Percentiles rank a stretch among this genome's conserved stretches.
These are phyloP conservation scores for Aureobasidium zeae DNA, from an alignment of 2,329 filamentous ascomycete genomes.

Conservation along the genomic window DNA sequence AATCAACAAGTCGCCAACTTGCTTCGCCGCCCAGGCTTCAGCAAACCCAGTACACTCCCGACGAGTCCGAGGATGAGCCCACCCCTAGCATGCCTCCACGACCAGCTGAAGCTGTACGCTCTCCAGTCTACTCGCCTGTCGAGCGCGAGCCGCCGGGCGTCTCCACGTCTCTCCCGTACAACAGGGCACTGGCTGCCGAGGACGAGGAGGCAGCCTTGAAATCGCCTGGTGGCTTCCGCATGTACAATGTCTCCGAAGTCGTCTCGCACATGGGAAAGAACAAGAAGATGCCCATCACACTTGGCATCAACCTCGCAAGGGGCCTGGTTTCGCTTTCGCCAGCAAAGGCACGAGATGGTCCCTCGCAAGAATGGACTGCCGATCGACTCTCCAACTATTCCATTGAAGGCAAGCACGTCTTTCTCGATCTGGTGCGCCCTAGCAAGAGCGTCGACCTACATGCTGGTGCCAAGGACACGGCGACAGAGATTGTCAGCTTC, in stretches of 20 bases:
- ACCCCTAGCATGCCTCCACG: conserved; percentile 55
- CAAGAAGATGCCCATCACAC: conserved; percentile 95
- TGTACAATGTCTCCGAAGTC: conserved; percentile 98
- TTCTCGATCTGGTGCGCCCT: conserved; percentile 81
- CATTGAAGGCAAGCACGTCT: conserved; percentile 95
- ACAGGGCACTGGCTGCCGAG: conserved; percentile 34
- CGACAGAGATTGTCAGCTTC: conserved; percentile 80
- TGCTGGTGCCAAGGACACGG: conserved; percentile 92
- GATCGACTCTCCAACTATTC: conserved; percentile 97
- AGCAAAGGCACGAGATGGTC: conserved; percentile 72
- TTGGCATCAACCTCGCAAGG: conserved; percentile 85
- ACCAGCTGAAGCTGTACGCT: conserved; percentile 37
- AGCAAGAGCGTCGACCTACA: conserved; percentile 96
- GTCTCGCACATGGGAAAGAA: conserved; percentile 92
- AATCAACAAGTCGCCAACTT: conserved; percentile 28
- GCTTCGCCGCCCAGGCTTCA: conserved; percentile 46
- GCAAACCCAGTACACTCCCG: conserved; percentile 50
- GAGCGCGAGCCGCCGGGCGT: conserved; percentile 30
- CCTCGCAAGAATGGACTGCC: conserved; percentile 84
- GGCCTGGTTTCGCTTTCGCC: conserved; percentile 86
- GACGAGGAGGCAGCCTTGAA: conserved; percentile 37
- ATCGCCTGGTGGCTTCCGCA: conserved; percentile 73
- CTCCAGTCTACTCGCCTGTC: conserved; percentile 32
- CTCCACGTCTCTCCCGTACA: conserved; percentile 48
- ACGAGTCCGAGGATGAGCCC: conserved; percentile 56